Evolutionary conservation across 129 eudicot species (phyloP).

Genomic region (Scalesia atractyloides): DNA sequence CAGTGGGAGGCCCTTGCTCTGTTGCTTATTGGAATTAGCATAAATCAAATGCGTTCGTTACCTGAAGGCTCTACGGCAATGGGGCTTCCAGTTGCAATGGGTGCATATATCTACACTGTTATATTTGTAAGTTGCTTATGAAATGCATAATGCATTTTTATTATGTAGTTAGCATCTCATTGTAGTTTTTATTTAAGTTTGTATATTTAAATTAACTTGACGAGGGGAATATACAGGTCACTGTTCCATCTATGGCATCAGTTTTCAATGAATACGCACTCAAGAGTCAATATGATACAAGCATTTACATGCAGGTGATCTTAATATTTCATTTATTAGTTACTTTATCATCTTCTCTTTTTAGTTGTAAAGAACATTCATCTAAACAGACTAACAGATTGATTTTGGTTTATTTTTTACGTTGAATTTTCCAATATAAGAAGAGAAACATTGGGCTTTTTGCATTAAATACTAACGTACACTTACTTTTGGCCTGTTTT

Average conservation of each 20-base stretch:
- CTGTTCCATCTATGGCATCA: slow-evolving; percentile 98
- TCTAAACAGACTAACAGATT: not conserved
- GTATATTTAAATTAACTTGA: slow-evolving; percentile 23
- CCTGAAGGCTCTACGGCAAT: slow-evolving; percentile 85
- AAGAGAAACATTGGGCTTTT: slow-evolving; percentile 5
- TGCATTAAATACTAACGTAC: not conserved
- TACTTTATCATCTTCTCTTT: slow-evolving; percentile 10
- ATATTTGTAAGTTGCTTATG: slow-evolving; percentile 76
- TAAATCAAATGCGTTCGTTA: slow-evolving; percentile 86
- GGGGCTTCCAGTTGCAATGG: slow-evolving; percentile 94
- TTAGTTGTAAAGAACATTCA: slow-evolving; percentile 3
- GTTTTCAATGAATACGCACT: slow-evolving; percentile 98
- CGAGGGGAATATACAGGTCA: slow-evolving; percentile 62
- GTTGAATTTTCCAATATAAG: not conserved
- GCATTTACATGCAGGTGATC: slow-evolving; percentile 98
- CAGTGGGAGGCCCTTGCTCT: slow-evolving; percentile 99
- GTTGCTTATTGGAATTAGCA: slow-evolving; percentile 93
- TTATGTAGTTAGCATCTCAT: slow-evolving; percentile 11
- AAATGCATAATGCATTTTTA: slow-evolving; percentile 17
- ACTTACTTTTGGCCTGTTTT: not conserved
- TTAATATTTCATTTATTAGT: slow-evolving; percentile 1
- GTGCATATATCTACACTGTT: slow-evolving; percentile 84
- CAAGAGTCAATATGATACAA: slow-evolving; percentile 97
- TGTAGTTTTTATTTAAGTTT: slow-evolving; percentile 11
- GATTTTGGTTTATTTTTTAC: not conserved